These are phyloP conservation scores for Lyophyllum decastes DNA, from an alignment of 768 basidiomycete species.

Conservation along the genomic window DNA sequence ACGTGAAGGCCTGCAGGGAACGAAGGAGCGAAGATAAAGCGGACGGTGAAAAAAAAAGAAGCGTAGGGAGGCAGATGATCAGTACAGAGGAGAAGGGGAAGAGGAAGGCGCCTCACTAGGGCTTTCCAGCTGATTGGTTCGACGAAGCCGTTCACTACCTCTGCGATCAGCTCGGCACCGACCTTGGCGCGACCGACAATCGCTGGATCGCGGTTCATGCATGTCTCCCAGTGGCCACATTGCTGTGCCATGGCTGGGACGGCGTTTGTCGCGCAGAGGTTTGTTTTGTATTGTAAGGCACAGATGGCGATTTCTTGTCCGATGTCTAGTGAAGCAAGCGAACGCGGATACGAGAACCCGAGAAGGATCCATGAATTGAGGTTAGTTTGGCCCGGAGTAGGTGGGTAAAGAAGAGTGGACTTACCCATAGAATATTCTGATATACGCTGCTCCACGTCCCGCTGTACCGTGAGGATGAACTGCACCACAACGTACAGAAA, in stretches of 20 bases:
- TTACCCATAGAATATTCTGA: constrained; percentile 87
- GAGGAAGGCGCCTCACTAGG: constrained; percentile 54
- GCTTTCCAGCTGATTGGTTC: constrained; percentile 99
- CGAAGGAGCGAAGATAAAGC: constrained; percentile 2
- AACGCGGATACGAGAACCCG: background rate
- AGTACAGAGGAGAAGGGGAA: constrained; percentile 2
- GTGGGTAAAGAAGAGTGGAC: constrained; percentile 19
- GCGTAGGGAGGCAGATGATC: constrained; percentile 7
- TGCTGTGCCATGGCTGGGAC: constrained; percentile 88
- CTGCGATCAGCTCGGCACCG: constrained; percentile 92
- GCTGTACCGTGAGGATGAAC: constrained; percentile 87
- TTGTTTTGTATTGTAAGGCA: constrained; percentile 76
- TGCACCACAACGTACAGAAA: constrained; percentile 84
- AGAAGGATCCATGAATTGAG: background rate
- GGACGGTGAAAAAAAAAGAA: background rate
- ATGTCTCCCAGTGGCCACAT: constrained; percentile 89
- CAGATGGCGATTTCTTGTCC: constrained; percentile 92
- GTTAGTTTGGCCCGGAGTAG: background rate
- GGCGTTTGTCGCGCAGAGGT: constrained; percentile 73
- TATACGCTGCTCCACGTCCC: constrained; percentile 87
- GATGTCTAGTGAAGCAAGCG: constrained; percentile 55
- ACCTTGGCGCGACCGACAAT: constrained; percentile 88
- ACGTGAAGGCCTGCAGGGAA: constrained; percentile 60
- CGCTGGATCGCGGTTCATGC: constrained; percentile 93
- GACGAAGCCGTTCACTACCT: constrained; percentile 94